Conservation (phyloP, 805 yeast species). For the Yarrowia bubula region DNA sequence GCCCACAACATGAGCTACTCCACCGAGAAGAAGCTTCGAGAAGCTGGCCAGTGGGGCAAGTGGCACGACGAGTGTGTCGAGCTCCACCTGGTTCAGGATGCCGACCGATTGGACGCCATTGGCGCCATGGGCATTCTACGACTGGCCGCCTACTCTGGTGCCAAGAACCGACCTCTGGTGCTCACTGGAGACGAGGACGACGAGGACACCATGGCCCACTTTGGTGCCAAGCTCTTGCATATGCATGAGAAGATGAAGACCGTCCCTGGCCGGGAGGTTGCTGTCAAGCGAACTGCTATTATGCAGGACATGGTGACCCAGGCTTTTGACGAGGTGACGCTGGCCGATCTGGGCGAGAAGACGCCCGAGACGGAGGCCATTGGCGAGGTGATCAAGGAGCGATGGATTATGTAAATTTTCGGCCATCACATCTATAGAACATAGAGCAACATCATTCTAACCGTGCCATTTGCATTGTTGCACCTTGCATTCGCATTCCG, state of each 20-base stretch:
- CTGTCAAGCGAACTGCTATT: constrained; percentile 32
- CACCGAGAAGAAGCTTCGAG: constrained; percentile 34
- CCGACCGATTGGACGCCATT: constrained; percentile 45
- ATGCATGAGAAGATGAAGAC: constrained; percentile 37
- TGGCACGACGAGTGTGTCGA: constrained; percentile 39
- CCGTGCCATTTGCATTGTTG: constrained; percentile 13
- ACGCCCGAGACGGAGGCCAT: constrained; percentile 7
- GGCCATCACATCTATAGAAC: background rate
- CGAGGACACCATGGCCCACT: constrained; percentile 35
- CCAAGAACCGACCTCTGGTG: constrained; percentile 35
- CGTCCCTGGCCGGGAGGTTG: constrained; percentile 30
- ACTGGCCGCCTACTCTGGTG: constrained; percentile 39
- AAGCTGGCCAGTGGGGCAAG: constrained; percentile 34
- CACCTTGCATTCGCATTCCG: background rate
- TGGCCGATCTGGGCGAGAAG: constrained; percentile 8
- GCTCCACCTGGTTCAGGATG: constrained; percentile 42
- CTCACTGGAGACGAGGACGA: constrained; percentile 27
- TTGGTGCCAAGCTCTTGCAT: constrained; percentile 38
- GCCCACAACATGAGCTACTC: constrained; percentile 36
- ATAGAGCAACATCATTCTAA: constrained; percentile 19
- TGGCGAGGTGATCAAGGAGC: constrained; percentile 19
- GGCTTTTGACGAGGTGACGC: constrained; percentile 24
- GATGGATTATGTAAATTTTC: constrained; percentile 18
- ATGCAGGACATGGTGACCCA: constrained; percentile 32
- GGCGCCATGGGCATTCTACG: constrained; percentile 42